Base-by-base conservation (phyloP, 2,329 filamentous ascomycete species). In the Fusarium sterilihyphosum region DNA sequence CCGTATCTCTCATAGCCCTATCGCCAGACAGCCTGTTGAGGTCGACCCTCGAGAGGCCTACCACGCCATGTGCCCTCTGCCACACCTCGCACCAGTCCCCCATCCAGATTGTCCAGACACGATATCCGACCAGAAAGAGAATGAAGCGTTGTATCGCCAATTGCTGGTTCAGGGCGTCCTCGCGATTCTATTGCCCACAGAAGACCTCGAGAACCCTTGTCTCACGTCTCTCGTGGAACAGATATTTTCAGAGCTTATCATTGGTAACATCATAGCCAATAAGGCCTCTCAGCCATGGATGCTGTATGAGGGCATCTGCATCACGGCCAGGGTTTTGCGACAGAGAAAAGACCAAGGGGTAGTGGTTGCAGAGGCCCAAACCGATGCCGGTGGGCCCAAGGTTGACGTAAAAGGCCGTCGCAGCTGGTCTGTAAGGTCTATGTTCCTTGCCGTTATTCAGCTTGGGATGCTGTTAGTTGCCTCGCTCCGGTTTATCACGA, bases 281-380 rank as follows among this genome's bases (percentile, higher is more conserved):
- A 97, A 93, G 81, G 88, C 93, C 46, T 94, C 93, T 76, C 92
- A 98, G 83, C 93, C 94, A 31, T 97, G 94, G 94, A 89, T 98
- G 79, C 83, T 98, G 75, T 98, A 93, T 90, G 95, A 97, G 81
- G 88, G 90, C 66, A 89, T 97, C 70, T 92, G 92, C 75, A 97
- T 96, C 80, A 83, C 92, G 70, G 88, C 86, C n/a, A 84, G 84
- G 71, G 78, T 85, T 49, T 65, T 82, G 40, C 75, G 76, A 35
- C 80, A 82, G 66, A 82, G 79, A 69, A 80, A 78, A 68, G 66
- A 63, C 40, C 67, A 74, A 38, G 61, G 69, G 17, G 71, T 65
- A 49, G 59, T 70, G 47, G 56, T 66, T 47, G 69, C 61, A 35
- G 63, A 73, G 31, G 72, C 73, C 37, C 62, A 68, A 56, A 61